A percentile compares a stretch with the other conserved stretches of the same genome.
These are phyloP conservation scores for Citrus glauca DNA, from an alignment of 345 rosid species.

Conservation along the genomic window DNA sequence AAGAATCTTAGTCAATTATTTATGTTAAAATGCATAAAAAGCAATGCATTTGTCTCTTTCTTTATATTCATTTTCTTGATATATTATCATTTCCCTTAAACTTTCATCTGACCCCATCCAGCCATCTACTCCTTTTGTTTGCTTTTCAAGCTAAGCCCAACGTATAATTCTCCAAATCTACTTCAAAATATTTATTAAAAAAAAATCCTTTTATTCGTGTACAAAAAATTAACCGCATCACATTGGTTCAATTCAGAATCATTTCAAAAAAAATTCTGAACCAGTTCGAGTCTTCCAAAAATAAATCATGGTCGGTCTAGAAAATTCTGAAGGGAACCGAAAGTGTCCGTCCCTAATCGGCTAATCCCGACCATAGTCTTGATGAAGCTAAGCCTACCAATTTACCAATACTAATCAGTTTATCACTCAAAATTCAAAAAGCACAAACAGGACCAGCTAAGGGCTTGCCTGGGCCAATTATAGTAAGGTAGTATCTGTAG, in stretches of 20 bases:
- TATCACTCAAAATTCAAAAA: background rate
- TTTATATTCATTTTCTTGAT: background rate
- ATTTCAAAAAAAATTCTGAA: no score
- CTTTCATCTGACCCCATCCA: background rate
- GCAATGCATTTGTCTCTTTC: background rate
- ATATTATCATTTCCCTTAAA: background rate
- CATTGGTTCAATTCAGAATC: no score
- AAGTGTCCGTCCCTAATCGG: no score
- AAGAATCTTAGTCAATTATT: background rate
- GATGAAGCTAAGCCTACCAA: no score
- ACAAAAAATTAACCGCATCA: no score
- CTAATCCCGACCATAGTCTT: no score
- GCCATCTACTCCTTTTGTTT: background rate
- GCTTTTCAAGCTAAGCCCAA: background rate
- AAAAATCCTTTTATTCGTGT: no score
- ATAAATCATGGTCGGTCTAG: no score
- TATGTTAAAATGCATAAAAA: background rate
- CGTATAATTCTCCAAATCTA: no score
- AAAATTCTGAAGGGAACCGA: no score
- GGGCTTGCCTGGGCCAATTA: background rate
- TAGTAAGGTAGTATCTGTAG: accelerated
- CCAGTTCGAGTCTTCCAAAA: no score
- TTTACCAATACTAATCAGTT: background rate
- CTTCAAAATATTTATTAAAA: no score
- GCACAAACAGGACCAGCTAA: background rate